A percentile compares a stretch with the other conserved stretches of the same genome.
These are phyloP conservation scores for Blastomyces percursus DNA, from an alignment of 2,329 filamentous ascomycete genomes.

Conservation along the genomic window DNA sequence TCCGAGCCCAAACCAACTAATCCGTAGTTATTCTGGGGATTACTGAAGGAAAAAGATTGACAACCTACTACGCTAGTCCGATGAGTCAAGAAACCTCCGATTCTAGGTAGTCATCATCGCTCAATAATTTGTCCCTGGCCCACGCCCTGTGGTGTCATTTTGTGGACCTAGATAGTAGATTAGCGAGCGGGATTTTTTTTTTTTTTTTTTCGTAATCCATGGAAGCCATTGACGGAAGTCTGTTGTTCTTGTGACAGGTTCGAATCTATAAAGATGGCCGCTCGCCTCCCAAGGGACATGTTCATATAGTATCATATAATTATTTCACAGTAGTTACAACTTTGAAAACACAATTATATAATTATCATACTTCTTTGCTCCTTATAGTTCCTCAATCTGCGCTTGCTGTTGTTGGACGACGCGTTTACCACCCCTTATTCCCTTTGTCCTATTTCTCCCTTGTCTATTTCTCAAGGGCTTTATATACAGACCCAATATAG, in stretches of 20 bases:
- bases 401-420: too few relatives aligned
- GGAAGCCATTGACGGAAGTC: neutral
- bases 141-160: constrained; percentile 3
- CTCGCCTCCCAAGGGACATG: neutral
- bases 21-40: neutral
- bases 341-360: neutral
- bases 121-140: too few relatives aligned
- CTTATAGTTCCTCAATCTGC: too few relatives aligned
- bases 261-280: neutral
- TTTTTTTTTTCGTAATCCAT: neutral
- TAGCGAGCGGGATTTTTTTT: neutral
- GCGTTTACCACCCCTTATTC: too few relatives aligned
- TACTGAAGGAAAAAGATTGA: neutral
- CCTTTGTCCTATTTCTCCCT: neutral
- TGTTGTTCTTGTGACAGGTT: neutral
- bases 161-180: neutral
- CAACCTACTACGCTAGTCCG: neutral
- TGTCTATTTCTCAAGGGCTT: neutral
- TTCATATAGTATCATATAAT: neutral
- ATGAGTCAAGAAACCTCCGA: neutral
- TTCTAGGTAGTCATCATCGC: neutral
- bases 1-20: too few relatives aligned
- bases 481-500: neutral
- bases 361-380: too few relatives aligned
- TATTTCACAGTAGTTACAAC: neutral